Percentiles rank a stretch among this genome's conserved stretches.
These are phyloP conservation scores for Eurotiales sp. DNA, from an alignment of 2,329 filamentous ascomycete species.

Conservation along the genomic window DNA sequence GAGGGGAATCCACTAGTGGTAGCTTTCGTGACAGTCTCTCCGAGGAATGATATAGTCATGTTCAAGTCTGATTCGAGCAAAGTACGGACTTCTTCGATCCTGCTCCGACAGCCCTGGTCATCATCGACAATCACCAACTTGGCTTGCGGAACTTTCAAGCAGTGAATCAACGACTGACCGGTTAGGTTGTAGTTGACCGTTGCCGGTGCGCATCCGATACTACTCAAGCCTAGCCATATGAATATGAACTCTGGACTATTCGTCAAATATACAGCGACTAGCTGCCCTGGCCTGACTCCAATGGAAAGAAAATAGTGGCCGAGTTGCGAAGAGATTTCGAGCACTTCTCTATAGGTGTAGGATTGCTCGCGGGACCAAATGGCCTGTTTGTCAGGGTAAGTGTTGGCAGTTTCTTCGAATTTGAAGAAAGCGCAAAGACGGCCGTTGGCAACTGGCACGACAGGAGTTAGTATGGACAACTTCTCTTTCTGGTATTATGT, in stretches of 20 bases:
- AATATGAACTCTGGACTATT: slow-evolving; percentile 67
- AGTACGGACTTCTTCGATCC: slow-evolving; percentile 52
- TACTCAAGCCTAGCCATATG: slow-evolving; percentile 61
- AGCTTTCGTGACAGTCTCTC: slow-evolving; percentile 4
- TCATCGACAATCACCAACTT: slow-evolving; percentile 57
- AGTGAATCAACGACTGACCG: slow-evolving; percentile 63
- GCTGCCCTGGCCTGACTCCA: slow-evolving; percentile 56
- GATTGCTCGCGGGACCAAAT: slow-evolving; percentile 64
- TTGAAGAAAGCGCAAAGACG: slow-evolving; percentile 62
- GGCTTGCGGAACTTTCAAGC: slow-evolving; percentile 56
- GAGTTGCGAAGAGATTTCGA: slow-evolving; percentile 57
- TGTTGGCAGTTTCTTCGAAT: slow-evolving; percentile 56
- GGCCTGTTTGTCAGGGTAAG: slow-evolving; percentile 52
- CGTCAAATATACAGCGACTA: slow-evolving; percentile 64
- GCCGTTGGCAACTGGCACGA: slow-evolving; percentile 33
- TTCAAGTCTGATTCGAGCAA: slow-evolving; percentile 54
- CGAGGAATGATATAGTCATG: slow-evolving; percentile 54
- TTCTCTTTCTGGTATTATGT: not conserved
- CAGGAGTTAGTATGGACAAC: not conserved
- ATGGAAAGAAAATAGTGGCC: slow-evolving; percentile 59
- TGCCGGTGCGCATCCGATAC: slow-evolving; percentile 65
- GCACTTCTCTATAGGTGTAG: slow-evolving; percentile 58
- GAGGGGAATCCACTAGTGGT: slow-evolving; percentile 47
- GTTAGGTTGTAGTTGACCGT: slow-evolving; percentile 68
- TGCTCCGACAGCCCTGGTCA: slow-evolving; percentile 49